These are phyloP conservation scores for Aspergillus spinulosporus DNA, from an alignment of 2,329 filamentous ascomycete species.

Conservation along the genomic window DNA sequence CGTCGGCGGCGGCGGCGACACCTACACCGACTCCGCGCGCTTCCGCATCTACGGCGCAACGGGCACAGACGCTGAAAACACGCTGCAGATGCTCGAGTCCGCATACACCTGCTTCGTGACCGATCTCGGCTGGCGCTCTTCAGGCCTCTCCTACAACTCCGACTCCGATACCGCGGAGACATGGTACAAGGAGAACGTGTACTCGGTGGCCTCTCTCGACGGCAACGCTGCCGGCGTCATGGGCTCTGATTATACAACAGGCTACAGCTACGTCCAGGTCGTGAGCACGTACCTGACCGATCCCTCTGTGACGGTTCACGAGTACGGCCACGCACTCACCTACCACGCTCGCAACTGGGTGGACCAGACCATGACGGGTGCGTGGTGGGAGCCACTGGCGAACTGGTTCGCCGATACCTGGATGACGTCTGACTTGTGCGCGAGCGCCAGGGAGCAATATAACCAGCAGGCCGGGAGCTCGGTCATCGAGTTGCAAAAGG, in stretches of 20 bases:
- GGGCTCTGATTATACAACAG: background rate
- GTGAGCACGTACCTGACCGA: conserved; percentile 6
- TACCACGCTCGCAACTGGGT: conserved; percentile 17
- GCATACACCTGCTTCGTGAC: conserved; percentile 17
- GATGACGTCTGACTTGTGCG: conserved; percentile 11
- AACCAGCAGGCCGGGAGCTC: conserved; percentile 2
- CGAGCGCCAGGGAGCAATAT: background rate
- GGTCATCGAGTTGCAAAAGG: conserved; percentile 14
- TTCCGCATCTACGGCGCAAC: conserved; percentile 15
- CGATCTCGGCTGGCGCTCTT: conserved; percentile 8
- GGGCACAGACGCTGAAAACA: background rate
- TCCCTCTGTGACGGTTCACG: conserved; percentile 11
- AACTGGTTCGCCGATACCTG: conserved; percentile 17
- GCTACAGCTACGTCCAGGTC: conserved; percentile 14
- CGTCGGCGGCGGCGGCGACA: conserved; percentile 11
- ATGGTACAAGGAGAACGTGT: conserved; percentile 18
- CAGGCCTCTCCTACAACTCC: conserved; percentile 8
- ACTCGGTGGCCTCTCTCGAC: conserved; percentile 2
- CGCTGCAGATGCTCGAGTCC: conserved; percentile 14
- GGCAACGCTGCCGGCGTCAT: conserved; percentile 12
- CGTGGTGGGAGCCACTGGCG: conserved; percentile 17
- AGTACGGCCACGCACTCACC: conserved; percentile 16
- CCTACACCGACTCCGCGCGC: conserved; percentile 14
- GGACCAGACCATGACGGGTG: conserved; percentile 10
- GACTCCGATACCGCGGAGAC: background rate